Base-by-base conservation (phyloP, 2,329 filamentous ascomycete species). In the Cladophialophora yegresii region DNA sequence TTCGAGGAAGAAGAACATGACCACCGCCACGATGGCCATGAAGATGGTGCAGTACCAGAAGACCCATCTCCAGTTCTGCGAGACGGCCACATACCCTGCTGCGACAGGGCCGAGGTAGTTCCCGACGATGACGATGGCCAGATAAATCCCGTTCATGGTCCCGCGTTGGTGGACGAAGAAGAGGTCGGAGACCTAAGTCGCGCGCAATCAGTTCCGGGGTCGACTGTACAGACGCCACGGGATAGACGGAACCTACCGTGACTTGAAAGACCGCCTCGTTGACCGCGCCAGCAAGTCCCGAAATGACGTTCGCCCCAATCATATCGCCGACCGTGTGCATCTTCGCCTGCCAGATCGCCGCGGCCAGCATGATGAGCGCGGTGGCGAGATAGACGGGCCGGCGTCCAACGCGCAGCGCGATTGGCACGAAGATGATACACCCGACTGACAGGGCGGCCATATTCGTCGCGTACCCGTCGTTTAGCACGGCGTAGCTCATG, bases 141-240 rank as follows among this genome's bases (percentile, higher is more conserved):
- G 74, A 64, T 83, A 85, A 6, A 82, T 75, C 1, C 74, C 76
- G 67, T 84, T 85, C 79, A 82, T 81, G 2, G 76, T 74, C 0
- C 79, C 81, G n/a, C 79, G 76, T 55, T 83, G 77, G 63, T 83
- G 81, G 4, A 83, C 76, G 63, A 82, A 83, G 71, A 82, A 83
- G 16, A 83, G 63, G 67, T 83, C 81, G 12, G 77, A 75, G 62
- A 83, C 74, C 74, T 76, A 50, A 30, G n/a, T 8, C 26, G 36
- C 23, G 16, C 22, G 28, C 43, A 36, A 28, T 28, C 26, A 28
- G 6, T 28, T 28, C 26, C 26, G 26, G 26, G 26, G 26, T 28
- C 26, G 3, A 28, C 26, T 3, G 26, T 28, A n/a, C n/a, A n/a
- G n/a, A n/a, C n/a, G n/a, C n/a, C n/a, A n/a, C n/a, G n/a, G n/a